These are phyloP conservation scores for Aristolochia contorta DNA, from an alignment of 164 flowering plant species.

Conservation along the genomic window DNA sequence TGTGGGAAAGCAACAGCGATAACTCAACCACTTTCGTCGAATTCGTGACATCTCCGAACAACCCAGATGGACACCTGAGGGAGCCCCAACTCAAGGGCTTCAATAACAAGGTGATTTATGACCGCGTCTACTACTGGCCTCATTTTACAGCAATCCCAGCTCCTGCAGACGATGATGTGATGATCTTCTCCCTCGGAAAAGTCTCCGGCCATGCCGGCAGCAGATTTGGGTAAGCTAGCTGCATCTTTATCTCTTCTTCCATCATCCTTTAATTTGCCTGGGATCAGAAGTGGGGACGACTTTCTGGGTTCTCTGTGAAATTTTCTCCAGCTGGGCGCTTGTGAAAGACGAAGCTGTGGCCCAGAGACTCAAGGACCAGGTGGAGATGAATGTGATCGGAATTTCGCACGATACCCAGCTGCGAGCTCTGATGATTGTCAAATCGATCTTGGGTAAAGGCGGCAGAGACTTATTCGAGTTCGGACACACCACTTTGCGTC, in stretches of 20 bases:
- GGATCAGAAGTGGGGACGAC: too few relatives aligned
- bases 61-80: slow-evolving; percentile 53
- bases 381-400: slow-evolving; percentile 23
- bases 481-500: slow-evolving; percentile 30
- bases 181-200: slow-evolving; percentile 68
- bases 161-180: slow-evolving; percentile 51
- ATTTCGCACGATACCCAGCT: slow-evolving; percentile 50
- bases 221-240: slow-evolving; percentile 49
- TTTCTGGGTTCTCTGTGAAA: too few relatives aligned
- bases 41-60: slow-evolving; percentile 76
- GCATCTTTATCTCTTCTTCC: too few relatives aligned
- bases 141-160: slow-evolving; percentile 57
- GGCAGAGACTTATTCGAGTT: slow-evolving; percentile 36
- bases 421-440: slow-evolving; percentile 46
- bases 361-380: slow-evolving; percentile 24
- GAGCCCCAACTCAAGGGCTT: slow-evolving; percentile 33
- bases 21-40: slow-evolving; percentile 24
- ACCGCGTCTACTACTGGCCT: slow-evolving; percentile 75
- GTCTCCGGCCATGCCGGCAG: slow-evolving; percentile 75
- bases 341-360: slow-evolving; percentile 47
- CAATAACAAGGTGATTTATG: slow-evolving; percentile 31
- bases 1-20: slow-evolving; percentile 27
- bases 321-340: slow-evolving; percentile 56
- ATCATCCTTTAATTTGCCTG: too few relatives aligned
- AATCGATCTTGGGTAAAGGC: slow-evolving; percentile 22